These are phyloP conservation scores for Cryptococcus neoformans DNA, from an alignment of 1,284 basidiomycete genomes.

Conservation along the genomic window DNA sequence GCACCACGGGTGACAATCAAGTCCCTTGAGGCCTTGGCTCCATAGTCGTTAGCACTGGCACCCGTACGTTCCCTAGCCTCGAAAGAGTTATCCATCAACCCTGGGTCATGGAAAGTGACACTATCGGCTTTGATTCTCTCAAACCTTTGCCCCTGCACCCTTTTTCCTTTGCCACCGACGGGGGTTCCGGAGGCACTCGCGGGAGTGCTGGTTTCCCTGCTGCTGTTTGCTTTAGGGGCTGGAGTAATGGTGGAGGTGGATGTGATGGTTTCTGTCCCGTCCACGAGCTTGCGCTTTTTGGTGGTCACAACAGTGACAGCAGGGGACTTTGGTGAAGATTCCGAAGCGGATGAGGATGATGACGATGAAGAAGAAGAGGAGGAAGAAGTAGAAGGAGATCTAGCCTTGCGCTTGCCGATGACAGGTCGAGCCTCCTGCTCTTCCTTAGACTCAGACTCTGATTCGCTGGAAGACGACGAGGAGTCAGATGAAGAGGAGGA, in stretches of 20 bases:
- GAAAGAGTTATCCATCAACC: constrained; percentile 78
- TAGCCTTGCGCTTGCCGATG: constrained; percentile 33
- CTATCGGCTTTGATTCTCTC: constrained; percentile 73
- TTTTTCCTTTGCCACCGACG: constrained; percentile 15
- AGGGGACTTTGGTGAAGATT: constrained; percentile 8
- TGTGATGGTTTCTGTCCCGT: constrained; percentile 20
- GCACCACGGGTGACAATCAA: constrained; percentile 90
- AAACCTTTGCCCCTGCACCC: constrained; percentile 59
- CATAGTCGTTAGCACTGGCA: constrained; percentile 70
- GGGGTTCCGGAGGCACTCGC: constrained; percentile 13
- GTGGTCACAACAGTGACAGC: constrained; percentile 26
- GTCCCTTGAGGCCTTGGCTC: constrained; percentile 77
- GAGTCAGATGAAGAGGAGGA: constrained; percentile 24
- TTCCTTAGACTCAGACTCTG: constrained; percentile 20
- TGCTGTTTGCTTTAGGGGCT: constrained; percentile 32
- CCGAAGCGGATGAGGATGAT: constrained; percentile 31
- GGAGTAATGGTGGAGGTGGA: constrained; percentile 40
- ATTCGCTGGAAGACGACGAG: constrained; percentile 32
- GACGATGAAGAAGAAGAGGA: constrained; percentile 30
- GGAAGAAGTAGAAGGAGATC: constrained; percentile 30
- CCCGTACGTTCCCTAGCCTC: constrained; percentile 64
- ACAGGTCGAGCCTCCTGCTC: constrained; percentile 13
- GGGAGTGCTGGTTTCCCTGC: constrained; percentile 13
- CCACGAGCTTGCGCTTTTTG: constrained; percentile 33
- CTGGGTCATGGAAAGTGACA: constrained; percentile 57